Base-by-base conservation (phyloP, 306 rosid species). In the Benincasa hispida region DNA sequence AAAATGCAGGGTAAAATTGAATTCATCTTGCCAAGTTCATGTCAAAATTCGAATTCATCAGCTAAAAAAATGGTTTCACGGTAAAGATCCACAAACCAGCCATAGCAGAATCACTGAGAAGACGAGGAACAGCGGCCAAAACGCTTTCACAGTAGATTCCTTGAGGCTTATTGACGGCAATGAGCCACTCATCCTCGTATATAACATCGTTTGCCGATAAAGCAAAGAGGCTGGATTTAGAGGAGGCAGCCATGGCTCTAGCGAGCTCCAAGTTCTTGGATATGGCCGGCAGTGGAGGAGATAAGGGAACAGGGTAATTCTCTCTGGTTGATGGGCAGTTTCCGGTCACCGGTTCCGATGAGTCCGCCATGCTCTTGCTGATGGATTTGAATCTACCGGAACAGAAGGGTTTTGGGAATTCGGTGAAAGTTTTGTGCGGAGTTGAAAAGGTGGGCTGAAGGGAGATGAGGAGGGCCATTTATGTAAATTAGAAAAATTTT, bases 101-200 rank as follows among this genome's bases (percentile, higher is more conserved):
- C 62, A 39, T 78, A 56, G 82, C 45, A 22, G 85, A 48, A 50
- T 82, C 74, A 56, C 62, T 27, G 53, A 90, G 90, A 25, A 74
- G 61, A 48, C 85, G 48, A 62, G 88, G 82, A 12, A 83, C 77
- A 47, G 89, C 86, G 76, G 88, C 86, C 27, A 93, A 83, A 25
- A 93, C 88, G 77, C 17, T 80, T 78, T 91, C 96, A 62, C 97
- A 91, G 86, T 93, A 93, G 66, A 91, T 80, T 30, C 96, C 98
- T 34, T 76, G 87, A 41, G 90, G 98, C 78, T 93, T 93, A 83
- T 91, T 91, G 6, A 91, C 93, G 12, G 84, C 94, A 77, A 88
- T 39, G 75, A 91, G 89, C 84, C 82, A 92, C 19, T 88, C 85
- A 53, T 93, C 96, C 28, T 93, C 91, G 84, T 65, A 88, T 2